Conservation (phyloP, 116 monocot species). For the Papilionanthe hybrid region DNA sequence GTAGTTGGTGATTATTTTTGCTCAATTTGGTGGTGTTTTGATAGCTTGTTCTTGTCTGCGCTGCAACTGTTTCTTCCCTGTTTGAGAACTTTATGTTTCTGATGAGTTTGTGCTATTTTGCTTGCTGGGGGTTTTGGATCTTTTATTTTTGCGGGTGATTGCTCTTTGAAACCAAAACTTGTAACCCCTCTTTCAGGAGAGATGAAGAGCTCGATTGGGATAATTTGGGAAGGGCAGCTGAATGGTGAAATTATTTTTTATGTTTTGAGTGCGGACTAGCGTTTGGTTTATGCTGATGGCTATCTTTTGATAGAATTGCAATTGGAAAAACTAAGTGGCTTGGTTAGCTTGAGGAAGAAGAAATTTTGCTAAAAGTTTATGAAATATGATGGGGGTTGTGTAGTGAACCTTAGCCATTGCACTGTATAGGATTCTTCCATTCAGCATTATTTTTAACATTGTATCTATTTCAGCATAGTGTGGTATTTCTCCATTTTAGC, state of each 20-base stretch:
- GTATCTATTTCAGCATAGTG: no score
- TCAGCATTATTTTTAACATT: no score
- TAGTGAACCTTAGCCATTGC: no score
- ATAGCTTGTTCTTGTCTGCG: background rate
- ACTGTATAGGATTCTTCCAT: no score
- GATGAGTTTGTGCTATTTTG: background rate
- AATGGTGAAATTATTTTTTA: background rate
- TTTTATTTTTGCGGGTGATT: background rate
- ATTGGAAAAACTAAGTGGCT: background rate
- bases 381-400: no score
- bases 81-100: background rate
- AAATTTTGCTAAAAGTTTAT: background rate
- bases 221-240: background rate
- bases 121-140: background rate
- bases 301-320: background rate
- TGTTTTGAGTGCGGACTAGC: no score
- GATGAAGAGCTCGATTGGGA: background rate
- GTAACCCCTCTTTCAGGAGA: background rate
- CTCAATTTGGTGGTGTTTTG: no score
- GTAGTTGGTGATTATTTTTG: background rate
- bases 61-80: background rate
- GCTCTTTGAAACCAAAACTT: background rate
- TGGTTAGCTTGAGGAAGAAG: background rate
- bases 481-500: background rate
- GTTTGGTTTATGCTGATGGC: background rate